Conservation (phyloP, 2,329 filamentous ascomycete species). For the Calcarisporium arbuscula region DNA sequence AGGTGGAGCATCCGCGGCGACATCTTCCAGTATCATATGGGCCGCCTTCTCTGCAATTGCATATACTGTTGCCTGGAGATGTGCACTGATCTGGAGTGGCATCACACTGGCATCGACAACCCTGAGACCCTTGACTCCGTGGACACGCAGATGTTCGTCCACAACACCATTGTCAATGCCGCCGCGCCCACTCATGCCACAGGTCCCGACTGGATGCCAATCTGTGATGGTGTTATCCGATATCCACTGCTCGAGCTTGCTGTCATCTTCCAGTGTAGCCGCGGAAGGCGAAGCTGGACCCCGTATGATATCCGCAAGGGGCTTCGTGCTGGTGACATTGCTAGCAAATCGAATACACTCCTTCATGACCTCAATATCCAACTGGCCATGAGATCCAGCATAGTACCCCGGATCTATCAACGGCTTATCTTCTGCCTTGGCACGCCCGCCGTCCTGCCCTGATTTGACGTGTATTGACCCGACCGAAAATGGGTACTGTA, state of each 20-base stretch:
- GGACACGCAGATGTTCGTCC: conserved; percentile 17
- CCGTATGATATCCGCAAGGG: conserved; percentile 31
- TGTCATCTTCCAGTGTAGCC: conserved; percentile 10
- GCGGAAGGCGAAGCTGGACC: conserved; percentile 17
- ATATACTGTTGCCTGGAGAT: conserved; percentile 22
- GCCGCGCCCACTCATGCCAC: conserved; percentile 23
- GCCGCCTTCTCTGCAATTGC: conserved; percentile 26
- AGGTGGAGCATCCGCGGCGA: no score
- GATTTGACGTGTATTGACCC: conserved; percentile 40
- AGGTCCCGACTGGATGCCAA: conserved; percentile 34
- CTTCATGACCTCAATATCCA: conserved; percentile 38
- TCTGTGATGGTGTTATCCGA: conserved; percentile 22
- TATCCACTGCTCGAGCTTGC: conserved; percentile 19
- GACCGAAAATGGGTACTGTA: conserved; percentile 45
- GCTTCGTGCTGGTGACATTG: conserved; percentile 29
- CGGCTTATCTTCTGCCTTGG: conserved; percentile 20
- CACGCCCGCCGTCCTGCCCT: conserved; percentile 2
- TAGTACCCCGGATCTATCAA: conserved; percentile 38
- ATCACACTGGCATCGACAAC: conserved; percentile 20
- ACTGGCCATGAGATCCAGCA: conserved; percentile 26
- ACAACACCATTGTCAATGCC: conserved; percentile 24
- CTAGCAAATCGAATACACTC: conserved; percentile 31
- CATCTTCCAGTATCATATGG: conserved; percentile 21
- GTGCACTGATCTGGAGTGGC: conserved; percentile 19
- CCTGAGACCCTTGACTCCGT: conserved; percentile 16